Base-by-base conservation (phyloP, 495 filamentous ascomycete species). In the Hyphodiscus hymeniophilus region DNA sequence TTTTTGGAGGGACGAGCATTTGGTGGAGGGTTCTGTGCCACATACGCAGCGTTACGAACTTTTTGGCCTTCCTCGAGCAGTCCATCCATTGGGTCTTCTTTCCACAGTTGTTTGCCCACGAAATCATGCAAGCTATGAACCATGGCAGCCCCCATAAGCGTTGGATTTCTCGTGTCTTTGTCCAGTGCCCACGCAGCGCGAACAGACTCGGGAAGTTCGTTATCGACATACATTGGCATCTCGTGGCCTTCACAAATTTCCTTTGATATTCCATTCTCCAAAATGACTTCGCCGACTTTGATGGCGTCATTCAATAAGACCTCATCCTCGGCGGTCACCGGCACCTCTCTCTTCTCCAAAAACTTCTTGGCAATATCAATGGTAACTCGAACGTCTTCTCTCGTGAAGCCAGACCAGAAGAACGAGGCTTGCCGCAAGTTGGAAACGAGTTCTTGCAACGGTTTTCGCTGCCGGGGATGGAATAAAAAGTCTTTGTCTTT, bases 341-440 rank as follows among this genome's bases (percentile, higher is more conserved):
- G 54, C 3, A 76, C 64, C 33, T 74, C 67, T 17, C 66, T 64
- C 18, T 77, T 69, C 39, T 66, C 63, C 20, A 94, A 58, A 51
- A 94, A 94, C 31, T 71, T 70, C 30, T 70, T 62, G 8, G 82
- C 80, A 36, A 75, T 76, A 13, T 85, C 71, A 5, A 91, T 54
- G 3, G 85, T 75, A 15, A 67, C 74, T 4, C 59, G 39, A 4
- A 94, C 71, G 50, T 90, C 77, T 11, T 70, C 68, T 0, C 59
- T 50, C 0, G 80, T 78, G 48, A 85, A 88, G 30, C 89, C 88
- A 7, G 82, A 82, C 73, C 90, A 95, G 67, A 89, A 92, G 57
- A 95, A 94, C 33, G 84, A 84, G n/a, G 87, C 81, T 58, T 94
- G 85, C 20, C 85, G 73, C 24, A 97, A 66, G 59, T 97, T 95